These are phyloP conservation scores for Hymenoscyphus fraxineus DNA, from an alignment of 2,329 filamentous ascomycete species.

Conservation along the genomic window DNA sequence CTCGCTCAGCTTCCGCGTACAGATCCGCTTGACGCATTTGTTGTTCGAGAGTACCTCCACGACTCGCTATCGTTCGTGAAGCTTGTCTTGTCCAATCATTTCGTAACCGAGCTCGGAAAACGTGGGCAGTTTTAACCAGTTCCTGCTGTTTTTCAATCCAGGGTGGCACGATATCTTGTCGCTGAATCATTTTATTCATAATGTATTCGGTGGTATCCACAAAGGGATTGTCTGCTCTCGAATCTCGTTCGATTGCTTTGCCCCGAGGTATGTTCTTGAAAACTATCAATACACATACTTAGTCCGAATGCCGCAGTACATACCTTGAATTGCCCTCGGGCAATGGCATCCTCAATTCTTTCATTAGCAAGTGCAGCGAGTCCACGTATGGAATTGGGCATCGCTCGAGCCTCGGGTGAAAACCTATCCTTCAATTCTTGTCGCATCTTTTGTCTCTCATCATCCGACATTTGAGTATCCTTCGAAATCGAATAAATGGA, in stretches of 20 bases:
- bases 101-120: constrained; percentile 71
- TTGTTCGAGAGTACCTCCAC: constrained; percentile 68
- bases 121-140: constrained; percentile 61
- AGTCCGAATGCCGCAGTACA: neutral
- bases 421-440: constrained; percentile 80
- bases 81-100: constrained; percentile 84
- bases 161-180: constrained; percentile 89
- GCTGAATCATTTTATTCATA: constrained; percentile 97
- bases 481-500: constrained; percentile 50
- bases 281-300: constrained; percentile 3
- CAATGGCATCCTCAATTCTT: constrained; percentile 89
- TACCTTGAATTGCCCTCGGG: constrained; percentile 75
- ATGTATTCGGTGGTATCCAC: constrained; percentile 96
- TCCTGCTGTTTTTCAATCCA: constrained; percentile 99
- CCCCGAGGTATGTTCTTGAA: constrained; percentile 71
- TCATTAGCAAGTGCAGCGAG: constrained; percentile 83
- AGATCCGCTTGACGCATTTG: constrained; percentile 69
- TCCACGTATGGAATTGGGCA: constrained; percentile 75
- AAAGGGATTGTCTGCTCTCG: constrained; percentile 80
- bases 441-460: constrained; percentile 69
- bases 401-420: constrained; percentile 62
- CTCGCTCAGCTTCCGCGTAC: constrained; percentile 71
- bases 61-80: constrained; percentile 70
- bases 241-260: constrained; percentile 74
- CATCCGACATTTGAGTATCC: constrained; percentile 56